Evolutionary conservation across 2,329 filamentous ascomycete species (phyloP).

Genomic region (Alternaria ventricosa): DNA sequence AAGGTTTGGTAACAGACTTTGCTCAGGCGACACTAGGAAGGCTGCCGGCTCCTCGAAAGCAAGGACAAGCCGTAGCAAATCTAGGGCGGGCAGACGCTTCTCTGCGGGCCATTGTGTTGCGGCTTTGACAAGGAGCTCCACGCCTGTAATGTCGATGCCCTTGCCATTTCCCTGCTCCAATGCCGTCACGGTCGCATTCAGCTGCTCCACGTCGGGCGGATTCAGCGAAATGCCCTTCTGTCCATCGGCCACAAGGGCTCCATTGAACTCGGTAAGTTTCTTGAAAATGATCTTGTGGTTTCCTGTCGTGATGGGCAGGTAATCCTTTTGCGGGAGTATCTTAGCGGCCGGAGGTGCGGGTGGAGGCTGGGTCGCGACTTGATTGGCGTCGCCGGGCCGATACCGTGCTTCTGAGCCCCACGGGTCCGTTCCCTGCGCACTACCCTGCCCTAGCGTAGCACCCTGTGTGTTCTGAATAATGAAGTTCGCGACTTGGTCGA

Average conservation of each 20-base stretch:
- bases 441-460: conserved; percentile 73
- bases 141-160: conserved; percentile 55
- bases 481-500: conserved; percentile 92
- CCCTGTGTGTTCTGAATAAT: conserved; percentile 90
- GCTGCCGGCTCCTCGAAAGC: conserved; percentile 70
- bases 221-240: conserved; percentile 78
- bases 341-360: conserved; percentile 57
- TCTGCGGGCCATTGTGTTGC: conserved; percentile 80
- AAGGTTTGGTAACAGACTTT: conserved; percentile 67
- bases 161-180: conserved; percentile 61
- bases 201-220: conserved; percentile 69
- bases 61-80: conserved; percentile 84
- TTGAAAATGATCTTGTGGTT: conserved; percentile 75
- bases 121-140: conserved; percentile 73
- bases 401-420: conserved; percentile 82
- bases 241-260: conserved; percentile 72
- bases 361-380: conserved; percentile 42
- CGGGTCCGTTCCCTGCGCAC: conserved; percentile 67
- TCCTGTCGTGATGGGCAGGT: conserved; percentile 76
- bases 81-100: conserved; percentile 82
- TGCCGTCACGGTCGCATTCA: conserved; percentile 67
- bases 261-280: conserved; percentile 78
- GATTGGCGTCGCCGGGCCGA: conserved; percentile 69
- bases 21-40: conserved; percentile 59
- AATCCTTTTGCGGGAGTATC: conserved; percentile 78